Evolutionary conservation across 257 asterid genomes (phyloP).

Genomic region (Solanum dulcamara): DNA sequence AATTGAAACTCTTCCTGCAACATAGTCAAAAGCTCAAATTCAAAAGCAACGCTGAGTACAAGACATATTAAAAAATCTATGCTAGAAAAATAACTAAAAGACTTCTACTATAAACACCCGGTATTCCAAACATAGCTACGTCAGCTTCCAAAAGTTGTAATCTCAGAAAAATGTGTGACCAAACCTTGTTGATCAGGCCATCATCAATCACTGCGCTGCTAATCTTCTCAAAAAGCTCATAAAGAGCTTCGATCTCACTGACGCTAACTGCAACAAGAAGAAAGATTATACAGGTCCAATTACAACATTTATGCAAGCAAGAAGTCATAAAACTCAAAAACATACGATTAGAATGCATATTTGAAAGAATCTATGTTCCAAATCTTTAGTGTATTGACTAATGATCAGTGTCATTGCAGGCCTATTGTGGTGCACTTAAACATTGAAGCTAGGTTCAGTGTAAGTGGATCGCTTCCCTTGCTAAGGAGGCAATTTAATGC

Average conservation of each 20-base stretch:
- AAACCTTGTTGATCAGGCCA: conserved; percentile 79
- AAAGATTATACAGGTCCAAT: neutral
- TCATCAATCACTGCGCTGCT: conserved; percentile 83
- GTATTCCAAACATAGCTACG: neutral
- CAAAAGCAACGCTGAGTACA: neutral
- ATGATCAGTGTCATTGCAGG: neutral
- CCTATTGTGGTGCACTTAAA: neutral
- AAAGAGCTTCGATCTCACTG: conserved; percentile 78
- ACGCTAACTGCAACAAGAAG: conserved; percentile 54
- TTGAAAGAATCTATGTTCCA: neutral
- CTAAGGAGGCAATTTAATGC: neutral
- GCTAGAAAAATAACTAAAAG: neutral
- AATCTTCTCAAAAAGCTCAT: conserved; percentile 72
- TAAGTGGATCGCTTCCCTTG: neutral
- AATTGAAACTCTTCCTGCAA: conserved; percentile 88
- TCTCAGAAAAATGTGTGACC: neutral
- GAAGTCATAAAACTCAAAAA: neutral
- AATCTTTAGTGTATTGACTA: neutral
- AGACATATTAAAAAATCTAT: neutral
- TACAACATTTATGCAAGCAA: neutral
- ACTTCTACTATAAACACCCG: neutral
- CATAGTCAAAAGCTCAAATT: neutral
- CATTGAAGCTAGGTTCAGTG: neutral
- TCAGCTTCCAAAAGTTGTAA: neutral
- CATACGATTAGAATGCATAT: neutral